A percentile compares a stretch with the other conserved stretches of the same genome.
These are phyloP conservation scores for Chlorella sorokiniana DNA, from an alignment of 139 green algal genomes.

Conservation along the genomic window DNA sequence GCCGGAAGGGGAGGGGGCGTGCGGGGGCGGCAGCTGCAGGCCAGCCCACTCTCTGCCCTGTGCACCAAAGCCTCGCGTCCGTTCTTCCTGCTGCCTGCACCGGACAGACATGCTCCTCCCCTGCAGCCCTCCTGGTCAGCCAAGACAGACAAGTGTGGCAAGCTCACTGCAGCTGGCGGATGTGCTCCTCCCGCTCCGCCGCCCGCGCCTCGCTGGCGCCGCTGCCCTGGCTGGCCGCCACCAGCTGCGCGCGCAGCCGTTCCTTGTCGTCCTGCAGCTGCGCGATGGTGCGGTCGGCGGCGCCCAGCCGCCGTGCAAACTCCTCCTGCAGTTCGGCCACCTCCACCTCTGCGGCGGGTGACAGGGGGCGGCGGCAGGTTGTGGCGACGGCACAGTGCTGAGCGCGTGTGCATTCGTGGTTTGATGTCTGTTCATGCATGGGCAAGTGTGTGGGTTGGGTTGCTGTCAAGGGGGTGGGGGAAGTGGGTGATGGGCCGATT, in stretches of 20 bases:
- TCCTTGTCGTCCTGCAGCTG: conserved; percentile 66
- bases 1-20: too few species aligned
- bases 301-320: conserved; percentile 74
- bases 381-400: background rate
- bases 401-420: background rate
- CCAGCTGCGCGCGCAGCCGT: conserved; percentile 46
- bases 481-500: background rate
- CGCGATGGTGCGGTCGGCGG: conserved; percentile 53
- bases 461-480: background rate
- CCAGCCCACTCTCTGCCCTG: too few species aligned
- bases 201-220: conserved; percentile 53
- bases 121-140: too few species aligned
- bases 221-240: conserved; percentile 46
- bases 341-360: conserved; percentile 3
- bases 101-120: too few species aligned
- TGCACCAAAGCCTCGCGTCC: too few species aligned
- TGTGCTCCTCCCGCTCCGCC: conserved; percentile 44
- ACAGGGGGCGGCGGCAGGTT: background rate
- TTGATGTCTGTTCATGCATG: too few species aligned
- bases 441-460: too few species aligned
- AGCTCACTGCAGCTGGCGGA: conserved; percentile 55
- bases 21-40: too few species aligned
- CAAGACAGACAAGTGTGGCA: too few species aligned
- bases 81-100: too few species aligned
- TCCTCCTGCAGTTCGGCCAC: conserved; percentile 82